Conservation (phyloP, 1,284 basidiomycete species). For the Fistulinella cinereoalba region DNA sequence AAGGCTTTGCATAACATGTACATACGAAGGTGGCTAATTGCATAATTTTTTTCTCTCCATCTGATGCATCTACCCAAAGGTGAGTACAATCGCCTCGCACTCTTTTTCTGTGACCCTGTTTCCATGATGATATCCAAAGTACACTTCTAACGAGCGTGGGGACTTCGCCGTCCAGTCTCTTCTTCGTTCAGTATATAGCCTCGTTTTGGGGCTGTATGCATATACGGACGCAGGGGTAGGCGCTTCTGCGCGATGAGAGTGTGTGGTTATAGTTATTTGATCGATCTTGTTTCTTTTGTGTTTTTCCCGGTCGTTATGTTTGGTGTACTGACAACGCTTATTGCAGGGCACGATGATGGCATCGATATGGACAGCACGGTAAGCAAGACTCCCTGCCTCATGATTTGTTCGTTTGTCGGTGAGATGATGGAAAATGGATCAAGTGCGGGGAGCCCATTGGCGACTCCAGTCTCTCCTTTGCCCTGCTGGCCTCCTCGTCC, state of each 20-base stretch:
- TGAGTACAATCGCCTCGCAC: constrained; percentile 10
- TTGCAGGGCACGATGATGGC: constrained; percentile 1
- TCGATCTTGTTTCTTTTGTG: constrained; percentile 2
- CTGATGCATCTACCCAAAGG: not conserved
- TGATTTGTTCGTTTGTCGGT: constrained; percentile 12
- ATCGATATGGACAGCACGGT: constrained; percentile 8
- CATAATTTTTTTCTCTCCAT: not conserved
- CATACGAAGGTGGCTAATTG: constrained; percentile 11
- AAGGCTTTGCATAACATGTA: constrained; percentile 24
- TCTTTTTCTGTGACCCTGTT: not conserved
- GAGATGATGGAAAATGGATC: constrained; percentile 24
- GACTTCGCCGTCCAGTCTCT: constrained; percentile 33
- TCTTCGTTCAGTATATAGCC: constrained; percentile 32
- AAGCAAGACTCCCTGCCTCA: constrained; percentile 1
- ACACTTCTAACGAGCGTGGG: constrained; percentile 30
- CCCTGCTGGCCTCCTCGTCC: constrained; percentile 30
- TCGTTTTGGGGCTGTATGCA: constrained; percentile 35
- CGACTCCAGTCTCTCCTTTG: constrained; percentile 30
- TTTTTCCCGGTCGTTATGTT: not conserved
- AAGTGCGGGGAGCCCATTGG: constrained; percentile 24
- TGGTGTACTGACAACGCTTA: constrained; percentile 7
- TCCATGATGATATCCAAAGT: constrained; percentile 31
- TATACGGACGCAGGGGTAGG: constrained; percentile 33
- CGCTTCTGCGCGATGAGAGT: constrained; percentile 33
- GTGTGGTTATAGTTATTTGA: constrained; percentile 38